These are phyloP conservation scores for Sclerotinia trifoliorum DNA, from an alignment of 2,329 filamentous ascomycete genomes.

Conservation along the genomic window DNA sequence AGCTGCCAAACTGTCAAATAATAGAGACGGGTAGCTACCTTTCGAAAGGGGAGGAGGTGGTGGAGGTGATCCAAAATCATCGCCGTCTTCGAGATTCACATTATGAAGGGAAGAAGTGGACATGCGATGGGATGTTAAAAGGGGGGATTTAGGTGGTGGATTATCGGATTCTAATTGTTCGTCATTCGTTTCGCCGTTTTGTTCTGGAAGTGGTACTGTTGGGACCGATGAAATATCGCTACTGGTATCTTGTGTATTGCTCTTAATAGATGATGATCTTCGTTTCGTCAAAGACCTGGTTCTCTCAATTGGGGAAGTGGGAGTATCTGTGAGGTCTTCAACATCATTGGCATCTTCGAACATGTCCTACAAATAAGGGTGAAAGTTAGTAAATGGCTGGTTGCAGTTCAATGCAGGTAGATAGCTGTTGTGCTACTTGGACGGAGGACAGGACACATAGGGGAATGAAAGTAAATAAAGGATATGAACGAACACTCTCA, in stretches of 20 bases:
- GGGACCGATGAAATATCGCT: constrained; percentile 34
- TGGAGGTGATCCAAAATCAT: constrained; percentile 23
- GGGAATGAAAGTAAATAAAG: constrained; percentile 13
- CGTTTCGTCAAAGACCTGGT: constrained; percentile 44
- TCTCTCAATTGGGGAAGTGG: constrained; percentile 29
- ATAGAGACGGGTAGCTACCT: constrained; percentile 10
- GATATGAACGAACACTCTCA: constrained; percentile 29
- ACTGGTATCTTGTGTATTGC: constrained; percentile 34
- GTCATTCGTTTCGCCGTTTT: constrained; percentile 34
- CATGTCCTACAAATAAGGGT: constrained; percentile 54
- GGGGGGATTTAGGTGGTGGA: constrained; percentile 49
- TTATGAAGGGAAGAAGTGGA: constrained; percentile 59
- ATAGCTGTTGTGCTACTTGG: constrained; percentile 29
- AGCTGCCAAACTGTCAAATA: neutral
- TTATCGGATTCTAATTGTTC: constrained; percentile 34
- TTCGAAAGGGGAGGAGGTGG: constrained; percentile 22
- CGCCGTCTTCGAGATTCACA: constrained; percentile 57
- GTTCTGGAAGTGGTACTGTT: constrained; percentile 30
- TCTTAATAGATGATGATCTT: constrained; percentile 40
- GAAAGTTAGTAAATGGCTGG: constrained; percentile 24
- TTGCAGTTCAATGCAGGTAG: constrained; percentile 20
- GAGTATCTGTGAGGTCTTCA: constrained; percentile 29
- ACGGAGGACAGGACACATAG: constrained; percentile 18
- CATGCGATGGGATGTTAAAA: constrained; percentile 48
- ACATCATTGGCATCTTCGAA: constrained; percentile 81